Conservation (phyloP, 2,329 filamentous ascomycete species). For the Microdochium trichocladiopsis region DNA sequence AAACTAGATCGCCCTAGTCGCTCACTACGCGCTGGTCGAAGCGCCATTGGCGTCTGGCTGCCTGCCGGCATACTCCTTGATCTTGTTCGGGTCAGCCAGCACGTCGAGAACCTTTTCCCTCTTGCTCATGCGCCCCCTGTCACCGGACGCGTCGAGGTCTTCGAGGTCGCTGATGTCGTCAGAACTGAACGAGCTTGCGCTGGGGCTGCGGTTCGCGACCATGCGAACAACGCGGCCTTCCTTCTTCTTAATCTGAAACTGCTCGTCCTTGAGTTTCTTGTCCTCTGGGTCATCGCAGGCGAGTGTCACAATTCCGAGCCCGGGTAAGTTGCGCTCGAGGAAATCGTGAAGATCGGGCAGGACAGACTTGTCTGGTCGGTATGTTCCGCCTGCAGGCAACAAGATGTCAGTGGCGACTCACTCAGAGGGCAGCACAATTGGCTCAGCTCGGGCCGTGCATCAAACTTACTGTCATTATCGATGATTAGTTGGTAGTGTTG, state of each 20-base stretch:
- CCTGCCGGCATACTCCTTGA: neutral
- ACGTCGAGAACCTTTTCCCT: constrained; percentile 43
- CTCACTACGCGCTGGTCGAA: neutral
- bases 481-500: constrained; percentile 77
- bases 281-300: constrained; percentile 76
- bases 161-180: constrained; percentile 45
- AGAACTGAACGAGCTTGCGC: constrained; percentile 41
- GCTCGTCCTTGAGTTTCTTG: constrained; percentile 66
- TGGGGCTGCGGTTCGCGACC: constrained; percentile 49
- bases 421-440: neutral
- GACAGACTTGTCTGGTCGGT: constrained; percentile 73
- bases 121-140: constrained; percentile 36
- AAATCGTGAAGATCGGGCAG: constrained; percentile 67
- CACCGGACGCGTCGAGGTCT: constrained; percentile 31
- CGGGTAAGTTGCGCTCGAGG: constrained; percentile 66
- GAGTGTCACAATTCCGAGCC: constrained; percentile 65
- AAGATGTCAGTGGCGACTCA: neutral
- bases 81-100: constrained; percentile 36
- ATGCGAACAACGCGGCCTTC: constrained; percentile 44
- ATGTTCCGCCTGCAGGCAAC: constrained; percentile 57
- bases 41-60: neutral
- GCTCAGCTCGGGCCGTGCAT: too few relatives aligned
- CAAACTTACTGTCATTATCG: constrained; percentile 68
- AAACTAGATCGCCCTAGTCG: neutral
- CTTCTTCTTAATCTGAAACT: constrained; percentile 66